A percentile compares a stretch with the other conserved stretches of the same genome.
These are phyloP conservation scores for Solanum lycopersicoides DNA, from an alignment of 257 asterid species.

Conservation along the genomic window DNA sequence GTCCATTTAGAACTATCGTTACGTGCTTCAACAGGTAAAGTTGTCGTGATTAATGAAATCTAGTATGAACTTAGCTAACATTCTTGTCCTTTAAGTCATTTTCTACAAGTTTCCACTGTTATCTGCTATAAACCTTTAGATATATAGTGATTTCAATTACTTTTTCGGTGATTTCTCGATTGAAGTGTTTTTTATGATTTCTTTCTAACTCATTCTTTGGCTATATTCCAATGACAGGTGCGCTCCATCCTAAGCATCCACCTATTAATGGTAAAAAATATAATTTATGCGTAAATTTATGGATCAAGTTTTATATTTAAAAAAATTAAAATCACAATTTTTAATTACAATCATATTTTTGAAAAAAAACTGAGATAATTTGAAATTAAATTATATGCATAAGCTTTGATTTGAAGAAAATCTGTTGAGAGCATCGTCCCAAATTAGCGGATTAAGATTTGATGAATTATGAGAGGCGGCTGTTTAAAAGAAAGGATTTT, in stretches of 20 bases:
- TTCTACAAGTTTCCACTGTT: background rate
- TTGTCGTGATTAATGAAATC: background rate
- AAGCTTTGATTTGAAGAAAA: background rate
- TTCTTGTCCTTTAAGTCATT: background rate
- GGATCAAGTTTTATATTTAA: background rate
- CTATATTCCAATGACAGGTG: background rate
- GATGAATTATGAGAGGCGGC: background rate
- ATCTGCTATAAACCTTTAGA: background rate
- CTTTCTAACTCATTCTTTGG: background rate
- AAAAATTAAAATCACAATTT: background rate
- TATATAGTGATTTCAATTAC: background rate
- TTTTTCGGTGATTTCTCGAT: background rate
- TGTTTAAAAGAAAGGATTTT: no score
- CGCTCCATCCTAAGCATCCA: background rate
- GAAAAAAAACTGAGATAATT: no score
- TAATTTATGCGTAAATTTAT: no score
- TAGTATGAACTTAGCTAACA: background rate
- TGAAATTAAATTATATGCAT: background rate
- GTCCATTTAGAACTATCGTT: background rate
- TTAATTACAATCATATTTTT: no score
- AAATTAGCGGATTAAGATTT: no score
- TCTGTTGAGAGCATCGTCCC: no score
- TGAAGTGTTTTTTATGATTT: background rate
- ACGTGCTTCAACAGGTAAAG: background rate
- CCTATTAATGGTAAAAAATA: background rate